phyloP scores from a whole-genome alignment of 192 early-diverging fungal species.

The Diversispora epigaea region DNA sequence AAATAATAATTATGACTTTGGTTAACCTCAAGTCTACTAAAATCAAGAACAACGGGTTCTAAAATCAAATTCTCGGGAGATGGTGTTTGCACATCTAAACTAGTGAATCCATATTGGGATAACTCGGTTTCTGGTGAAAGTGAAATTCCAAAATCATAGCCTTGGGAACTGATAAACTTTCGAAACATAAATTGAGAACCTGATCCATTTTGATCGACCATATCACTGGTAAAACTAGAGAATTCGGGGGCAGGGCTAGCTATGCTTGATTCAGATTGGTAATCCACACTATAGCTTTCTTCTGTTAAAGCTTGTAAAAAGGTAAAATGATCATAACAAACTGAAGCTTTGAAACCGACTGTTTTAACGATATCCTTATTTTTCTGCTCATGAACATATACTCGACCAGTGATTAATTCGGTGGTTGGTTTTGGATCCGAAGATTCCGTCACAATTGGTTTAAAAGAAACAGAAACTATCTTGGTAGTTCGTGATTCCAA shows the following conservation, averaged over 20 bases:
- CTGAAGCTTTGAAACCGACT: slow-evolving; percentile 59
- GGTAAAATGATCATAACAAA: slow-evolving; percentile 46
- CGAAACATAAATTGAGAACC: no score
- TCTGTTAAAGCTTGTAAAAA: slow-evolving; percentile 34
- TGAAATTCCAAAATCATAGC: no score
- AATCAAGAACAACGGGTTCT: slow-evolving; percentile 50
- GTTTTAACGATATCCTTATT: slow-evolving; percentile 77
- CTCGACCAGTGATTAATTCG: slow-evolving; percentile 23
- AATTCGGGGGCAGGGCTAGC: neutral
- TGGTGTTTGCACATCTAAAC: neutral
- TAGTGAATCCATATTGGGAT: neutral
- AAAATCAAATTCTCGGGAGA: slow-evolving; percentile 35
- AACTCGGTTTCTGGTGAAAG: neutral
- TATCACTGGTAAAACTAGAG: no score
- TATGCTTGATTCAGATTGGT: neutral
- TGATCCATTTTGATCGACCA: no score
- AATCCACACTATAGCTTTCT: slow-evolving; percentile 1
- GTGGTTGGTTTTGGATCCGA: neutral
- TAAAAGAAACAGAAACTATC: slow-evolving; percentile 63
- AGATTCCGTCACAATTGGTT: slow-evolving; percentile 38
- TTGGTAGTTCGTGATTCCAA: slow-evolving; percentile 67
- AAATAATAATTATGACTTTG: slow-evolving; percentile 54
- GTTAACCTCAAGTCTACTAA: slow-evolving; percentile 51
- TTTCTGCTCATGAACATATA: slow-evolving; percentile 80
- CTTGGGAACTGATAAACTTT: no score